These are phyloP conservation scores for Jimgerdemannia flammicorona DNA, from an alignment of 192 early-diverging fungal genomes.

Conservation along the genomic window DNA sequence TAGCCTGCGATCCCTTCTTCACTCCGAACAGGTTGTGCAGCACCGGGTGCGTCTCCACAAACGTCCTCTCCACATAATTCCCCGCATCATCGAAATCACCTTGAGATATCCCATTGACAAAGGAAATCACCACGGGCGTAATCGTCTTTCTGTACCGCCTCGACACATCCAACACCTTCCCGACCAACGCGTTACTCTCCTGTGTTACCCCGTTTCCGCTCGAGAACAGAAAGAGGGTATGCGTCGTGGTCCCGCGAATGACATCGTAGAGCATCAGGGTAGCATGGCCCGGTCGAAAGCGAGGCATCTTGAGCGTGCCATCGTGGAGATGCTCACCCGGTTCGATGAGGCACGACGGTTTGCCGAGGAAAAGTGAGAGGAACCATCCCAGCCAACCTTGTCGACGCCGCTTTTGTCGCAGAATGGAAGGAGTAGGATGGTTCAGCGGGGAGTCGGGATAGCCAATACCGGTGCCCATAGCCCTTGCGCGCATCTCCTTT, in stretches of 20 bases:
- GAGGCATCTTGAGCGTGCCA: background rate
- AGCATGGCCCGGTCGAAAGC: background rate
- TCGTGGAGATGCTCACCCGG: background rate
- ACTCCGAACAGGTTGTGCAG: background rate
- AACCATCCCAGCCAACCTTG: background rate
- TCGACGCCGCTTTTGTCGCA: background rate
- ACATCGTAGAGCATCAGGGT: background rate
- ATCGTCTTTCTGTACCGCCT: background rate
- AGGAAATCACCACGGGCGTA: background rate
- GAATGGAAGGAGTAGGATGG: background rate
- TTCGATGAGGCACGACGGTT: background rate
- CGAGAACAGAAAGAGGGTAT: conserved; percentile 1
- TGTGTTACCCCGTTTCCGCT: background rate
- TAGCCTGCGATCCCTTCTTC: background rate
- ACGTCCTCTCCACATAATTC: background rate
- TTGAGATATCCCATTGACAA: background rate
- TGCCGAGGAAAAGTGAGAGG: background rate
- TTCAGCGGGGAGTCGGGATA: background rate
- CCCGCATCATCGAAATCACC: background rate
- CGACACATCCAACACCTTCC: background rate
- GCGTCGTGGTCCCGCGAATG: background rate
- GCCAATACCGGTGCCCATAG: background rate
- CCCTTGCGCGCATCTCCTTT: background rate
- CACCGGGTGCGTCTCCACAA: background rate
- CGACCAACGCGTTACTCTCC: background rate